These are phyloP conservation scores for Pestalotiopsis sp. DNA, from an alignment of 2,329 filamentous ascomycete species.

Conservation along the genomic window DNA sequence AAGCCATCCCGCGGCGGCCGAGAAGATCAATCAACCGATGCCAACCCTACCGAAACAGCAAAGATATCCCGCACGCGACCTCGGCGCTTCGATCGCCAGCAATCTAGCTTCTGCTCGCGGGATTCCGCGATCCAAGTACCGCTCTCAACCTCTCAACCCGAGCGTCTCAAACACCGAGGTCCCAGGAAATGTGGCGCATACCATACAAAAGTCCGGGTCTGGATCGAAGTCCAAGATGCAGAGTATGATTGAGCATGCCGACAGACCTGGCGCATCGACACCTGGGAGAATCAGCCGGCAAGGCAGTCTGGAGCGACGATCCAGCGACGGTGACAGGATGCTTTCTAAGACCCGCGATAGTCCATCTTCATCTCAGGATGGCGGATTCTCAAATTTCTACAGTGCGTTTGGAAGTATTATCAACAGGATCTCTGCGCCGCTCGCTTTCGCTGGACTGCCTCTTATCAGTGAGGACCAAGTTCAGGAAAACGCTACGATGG, in stretches of 20 bases:
- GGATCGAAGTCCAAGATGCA: slow-evolving; percentile 55
- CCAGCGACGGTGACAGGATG: slow-evolving; percentile 22
- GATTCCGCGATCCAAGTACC: slow-evolving; percentile 62
- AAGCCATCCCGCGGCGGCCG: slow-evolving; percentile 21
- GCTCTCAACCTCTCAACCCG: slow-evolving; percentile 68
- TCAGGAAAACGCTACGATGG: slow-evolving; percentile 32
- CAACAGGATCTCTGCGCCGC: slow-evolving; percentile 82
- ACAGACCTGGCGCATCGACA: slow-evolving; percentile 56
- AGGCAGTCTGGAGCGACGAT: slow-evolving; percentile 22
- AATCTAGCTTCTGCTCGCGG: slow-evolving; percentile 85
- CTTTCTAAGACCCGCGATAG: slow-evolving; percentile 28
- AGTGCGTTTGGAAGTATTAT: slow-evolving; percentile 87
- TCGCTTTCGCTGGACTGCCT: slow-evolving; percentile 91
- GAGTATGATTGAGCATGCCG: slow-evolving; percentile 53
- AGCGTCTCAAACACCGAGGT: slow-evolving; percentile 74
- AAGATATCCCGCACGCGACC: slow-evolving; percentile 62
- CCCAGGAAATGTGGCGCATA: slow-evolving; percentile 66
- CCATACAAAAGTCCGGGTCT: slow-evolving; percentile 50
- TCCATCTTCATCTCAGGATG: slow-evolving; percentile 51
- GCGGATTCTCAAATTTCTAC: slow-evolving; percentile 89
- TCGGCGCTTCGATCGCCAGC: slow-evolving; percentile 81
- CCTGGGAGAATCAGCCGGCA: slow-evolving; percentile 28
- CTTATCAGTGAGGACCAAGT: slow-evolving; percentile 54
- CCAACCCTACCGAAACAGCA: slow-evolving; percentile 42
- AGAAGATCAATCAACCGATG: slow-evolving; percentile 29